Percentiles rank a stretch among this genome's conserved stretches.
phyloP scores from a whole-genome alignment of 306 rosid genomes.

The Benincasa hispida region DNA sequence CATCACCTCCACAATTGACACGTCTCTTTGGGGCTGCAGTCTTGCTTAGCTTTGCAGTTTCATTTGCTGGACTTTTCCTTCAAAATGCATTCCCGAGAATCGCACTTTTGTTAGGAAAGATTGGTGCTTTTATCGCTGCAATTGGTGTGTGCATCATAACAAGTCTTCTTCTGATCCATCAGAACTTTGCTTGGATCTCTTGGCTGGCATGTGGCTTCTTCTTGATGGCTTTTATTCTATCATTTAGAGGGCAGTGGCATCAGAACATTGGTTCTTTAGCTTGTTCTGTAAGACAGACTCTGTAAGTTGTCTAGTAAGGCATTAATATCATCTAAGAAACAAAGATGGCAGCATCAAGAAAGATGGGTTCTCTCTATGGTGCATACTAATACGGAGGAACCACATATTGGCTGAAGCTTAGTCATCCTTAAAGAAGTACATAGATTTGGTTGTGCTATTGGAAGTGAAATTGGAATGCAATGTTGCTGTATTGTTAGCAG shows the following conservation, averaged over 20 bases:
- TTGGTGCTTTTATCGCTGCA: neutral
- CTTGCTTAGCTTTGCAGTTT: neutral
- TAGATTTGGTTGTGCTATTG: neutral
- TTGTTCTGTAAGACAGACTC: neutral
- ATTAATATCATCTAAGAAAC: neutral
- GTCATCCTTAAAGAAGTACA: neutral
- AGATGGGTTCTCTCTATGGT: neutral
- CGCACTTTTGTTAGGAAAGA: neutral
- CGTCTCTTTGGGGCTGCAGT: neutral
- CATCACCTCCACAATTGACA: neutral
- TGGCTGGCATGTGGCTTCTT: neutral
- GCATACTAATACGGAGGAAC: neutral
- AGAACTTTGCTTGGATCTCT: neutral
- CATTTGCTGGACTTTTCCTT: neutral
- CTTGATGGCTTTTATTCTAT: neutral
- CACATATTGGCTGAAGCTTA: neutral
- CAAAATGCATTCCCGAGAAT: neutral
- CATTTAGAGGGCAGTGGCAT: constrained; percentile 6
- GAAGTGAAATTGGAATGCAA: neutral
- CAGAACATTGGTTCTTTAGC: constrained; percentile 1
- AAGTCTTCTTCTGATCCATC: neutral
- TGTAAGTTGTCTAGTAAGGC: neutral
- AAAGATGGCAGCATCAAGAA: constrained; percentile 9
- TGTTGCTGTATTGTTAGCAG: neutral
- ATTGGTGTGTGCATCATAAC: neutral